Conservation (phyloP, 2,329 filamentous ascomycete genomes). For the Sarocladium brachiariae region DNA sequence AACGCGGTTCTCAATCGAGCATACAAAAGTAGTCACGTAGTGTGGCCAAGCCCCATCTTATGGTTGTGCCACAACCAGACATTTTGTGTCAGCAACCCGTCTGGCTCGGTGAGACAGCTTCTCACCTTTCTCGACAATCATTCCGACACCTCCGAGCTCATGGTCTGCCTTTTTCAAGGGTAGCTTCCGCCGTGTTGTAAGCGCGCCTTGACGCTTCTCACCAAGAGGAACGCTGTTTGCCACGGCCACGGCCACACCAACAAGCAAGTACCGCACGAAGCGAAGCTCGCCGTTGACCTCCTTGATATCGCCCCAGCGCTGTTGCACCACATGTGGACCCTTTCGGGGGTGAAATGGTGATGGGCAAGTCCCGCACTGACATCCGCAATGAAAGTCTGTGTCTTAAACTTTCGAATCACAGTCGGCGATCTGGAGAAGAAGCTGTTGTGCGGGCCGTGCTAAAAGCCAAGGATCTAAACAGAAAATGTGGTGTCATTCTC, state of each 20-base stretch:
- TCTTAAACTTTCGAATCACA: conserved; percentile 1
- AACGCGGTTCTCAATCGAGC: neutral
- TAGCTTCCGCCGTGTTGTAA: no score
- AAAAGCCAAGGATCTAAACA: neutral
- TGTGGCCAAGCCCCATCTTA: neutral
- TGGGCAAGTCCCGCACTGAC: neutral
- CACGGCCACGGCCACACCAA: neutral
- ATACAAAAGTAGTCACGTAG: neutral
- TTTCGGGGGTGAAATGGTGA: neutral
- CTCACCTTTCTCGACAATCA: neutral
- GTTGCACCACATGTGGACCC: conserved; percentile 6
- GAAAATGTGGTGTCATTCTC: neutral
- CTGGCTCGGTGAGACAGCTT: neutral
- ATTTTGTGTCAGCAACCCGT: neutral
- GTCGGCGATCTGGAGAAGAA: neutral
- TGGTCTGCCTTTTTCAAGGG: no score
- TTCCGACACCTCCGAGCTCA: neutral
- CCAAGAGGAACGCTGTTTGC: neutral
- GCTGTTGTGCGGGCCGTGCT: neutral
- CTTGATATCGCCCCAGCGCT: conserved; percentile 1
- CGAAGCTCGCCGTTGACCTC: neutral
- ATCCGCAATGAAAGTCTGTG: neutral
- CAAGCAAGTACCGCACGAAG: conserved; percentile 5
- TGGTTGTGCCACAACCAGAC: neutral
- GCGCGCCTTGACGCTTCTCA: neutral